A percentile compares a stretch with the other conserved stretches of the same genome.
Evolutionary conservation across 2,329 filamentous ascomycete genomes (phyloP).

Genomic region (Aspergillus quadricinctus): DNA sequence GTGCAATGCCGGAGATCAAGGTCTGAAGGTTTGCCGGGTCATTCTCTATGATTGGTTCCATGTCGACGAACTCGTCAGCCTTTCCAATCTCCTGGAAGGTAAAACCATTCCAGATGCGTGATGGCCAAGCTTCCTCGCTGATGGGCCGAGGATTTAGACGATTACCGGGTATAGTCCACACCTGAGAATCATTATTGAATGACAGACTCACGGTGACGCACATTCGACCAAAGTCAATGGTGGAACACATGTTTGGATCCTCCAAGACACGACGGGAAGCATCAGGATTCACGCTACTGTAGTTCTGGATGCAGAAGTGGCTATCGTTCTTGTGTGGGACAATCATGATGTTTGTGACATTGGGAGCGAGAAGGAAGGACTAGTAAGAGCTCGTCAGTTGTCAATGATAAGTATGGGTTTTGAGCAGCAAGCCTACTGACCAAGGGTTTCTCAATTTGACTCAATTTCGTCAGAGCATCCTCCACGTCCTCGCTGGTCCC

Average conservation of each 20-base stretch:
- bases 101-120: constrained; percentile 30
- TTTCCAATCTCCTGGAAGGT: constrained; percentile 30
- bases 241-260: constrained; percentile 12
- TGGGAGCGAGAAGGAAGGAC: constrained; percentile 15
- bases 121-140: constrained; percentile 17
- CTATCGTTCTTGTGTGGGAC: constrained; percentile 1
- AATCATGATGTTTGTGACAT: constrained; percentile 18
- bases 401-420: not conserved
- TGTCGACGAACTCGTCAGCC: constrained; percentile 14
- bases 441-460: constrained; percentile 23
- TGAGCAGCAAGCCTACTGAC: constrained; percentile 16
- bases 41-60: constrained; percentile 13
- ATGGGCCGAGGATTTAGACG: constrained; percentile 14
- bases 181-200: constrained; percentile 13
- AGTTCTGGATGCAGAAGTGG: constrained; percentile 16
- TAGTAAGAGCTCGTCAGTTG: constrained; percentile 7
- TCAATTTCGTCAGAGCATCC: constrained; percentile 24
- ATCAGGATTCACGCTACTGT: constrained; percentile 14
- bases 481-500: constrained; percentile 22
- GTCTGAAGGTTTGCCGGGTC: constrained; percentile 2
- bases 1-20: constrained; percentile 1
- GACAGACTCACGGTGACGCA: constrained; percentile 19
- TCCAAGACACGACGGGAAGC: constrained; percentile 20
- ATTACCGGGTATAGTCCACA: constrained; percentile 12
- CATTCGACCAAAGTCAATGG: constrained; percentile 17